Conservation (phyloP, 371 early-diverging fungal species). For the Fennellomyces sp. region DNA sequence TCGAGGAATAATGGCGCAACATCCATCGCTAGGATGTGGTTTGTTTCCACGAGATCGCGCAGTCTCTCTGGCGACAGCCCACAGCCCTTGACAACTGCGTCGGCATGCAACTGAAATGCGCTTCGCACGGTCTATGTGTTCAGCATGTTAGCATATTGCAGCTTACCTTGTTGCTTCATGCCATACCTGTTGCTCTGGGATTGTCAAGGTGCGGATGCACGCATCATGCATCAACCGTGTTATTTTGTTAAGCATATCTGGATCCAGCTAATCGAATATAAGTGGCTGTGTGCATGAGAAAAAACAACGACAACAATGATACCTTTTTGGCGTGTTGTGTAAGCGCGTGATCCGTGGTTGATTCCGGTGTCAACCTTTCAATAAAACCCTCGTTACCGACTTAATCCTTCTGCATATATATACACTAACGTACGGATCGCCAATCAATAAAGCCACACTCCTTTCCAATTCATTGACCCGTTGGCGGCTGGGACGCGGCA, state of each 20-base stretch:
- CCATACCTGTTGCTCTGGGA: constrained; percentile 44
- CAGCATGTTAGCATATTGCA: neutral
- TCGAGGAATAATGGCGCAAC: constrained; percentile 26
- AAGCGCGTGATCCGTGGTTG: neutral
- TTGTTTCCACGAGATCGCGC: constrained; percentile 32
- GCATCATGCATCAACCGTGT: constrained; percentile 19
- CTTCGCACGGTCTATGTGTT: constrained; percentile 9
- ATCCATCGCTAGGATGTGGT: constrained; percentile 38
- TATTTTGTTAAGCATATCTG: neutral
- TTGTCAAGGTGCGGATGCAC: constrained; percentile 29
- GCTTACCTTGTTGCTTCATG: neutral
- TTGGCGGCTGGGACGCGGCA: constrained; percentile 3
- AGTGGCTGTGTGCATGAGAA: too few species aligned
- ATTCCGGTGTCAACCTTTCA: neutral
- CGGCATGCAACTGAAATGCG: constrained; percentile 5
- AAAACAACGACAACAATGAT: too few species aligned
- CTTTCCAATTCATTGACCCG: constrained; percentile 13
- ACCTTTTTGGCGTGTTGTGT: neutral
- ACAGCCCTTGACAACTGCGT: neutral
- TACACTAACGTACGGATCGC: constrained; percentile 31
- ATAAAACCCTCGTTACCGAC: too few species aligned
- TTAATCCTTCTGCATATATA: neutral
- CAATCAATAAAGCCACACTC: constrained; percentile 29
- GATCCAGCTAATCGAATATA: too few species aligned
- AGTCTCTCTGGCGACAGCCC: constrained; percentile 24